Evolutionary conservation across 352 stramenopile species (phyloP).

Genomic region (Phytophthora palmivora): DNA sequence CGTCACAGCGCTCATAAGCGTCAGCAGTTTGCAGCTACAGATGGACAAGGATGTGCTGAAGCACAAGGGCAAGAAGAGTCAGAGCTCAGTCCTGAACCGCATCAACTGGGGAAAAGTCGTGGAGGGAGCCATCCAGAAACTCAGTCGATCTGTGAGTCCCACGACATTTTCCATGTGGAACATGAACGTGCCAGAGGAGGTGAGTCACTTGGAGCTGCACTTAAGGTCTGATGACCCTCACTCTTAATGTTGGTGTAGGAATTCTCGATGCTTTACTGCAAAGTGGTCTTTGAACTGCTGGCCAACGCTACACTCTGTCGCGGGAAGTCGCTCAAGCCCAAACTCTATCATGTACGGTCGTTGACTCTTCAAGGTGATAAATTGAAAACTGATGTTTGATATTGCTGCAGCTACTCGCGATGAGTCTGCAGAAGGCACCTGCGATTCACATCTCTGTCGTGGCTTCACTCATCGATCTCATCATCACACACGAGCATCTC

Average conservation of each 20-base stretch:
- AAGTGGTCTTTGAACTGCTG: constrained; percentile 70
- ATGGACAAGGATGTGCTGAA: constrained; percentile 74
- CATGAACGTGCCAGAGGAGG: constrained; percentile 84
- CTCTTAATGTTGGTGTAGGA: constrained; percentile 43
- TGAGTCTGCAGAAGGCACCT: constrained; percentile 64
- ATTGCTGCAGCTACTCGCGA: constrained; percentile 58
- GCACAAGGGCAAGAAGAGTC: constrained; percentile 56
- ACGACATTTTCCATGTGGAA: constrained; percentile 77
- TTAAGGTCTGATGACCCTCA: not conserved
- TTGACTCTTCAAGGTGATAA: not conserved
- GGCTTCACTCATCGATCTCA: constrained; percentile 74
- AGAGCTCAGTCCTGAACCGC: constrained; percentile 43
- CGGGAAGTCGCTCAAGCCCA: constrained; percentile 64
- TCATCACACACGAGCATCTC: constrained; percentile 78
- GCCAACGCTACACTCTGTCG: constrained; percentile 70
- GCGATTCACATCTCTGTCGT: constrained; percentile 77
- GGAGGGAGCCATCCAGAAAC: constrained; percentile 60
- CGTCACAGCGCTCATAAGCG: constrained; percentile 57
- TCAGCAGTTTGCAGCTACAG: constrained; percentile 60
- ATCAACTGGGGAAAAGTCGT: constrained; percentile 75
- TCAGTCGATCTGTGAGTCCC: constrained; percentile 68
- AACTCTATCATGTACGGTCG: constrained; percentile 68
- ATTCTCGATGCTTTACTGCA: constrained; percentile 80
- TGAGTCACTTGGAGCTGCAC: constrained; percentile 6
- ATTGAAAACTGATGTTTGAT: not conserved